These are phyloP conservation scores for Byssothecium circinans DNA, from an alignment of 2,329 filamentous ascomycete species.

Conservation along the genomic window DNA sequence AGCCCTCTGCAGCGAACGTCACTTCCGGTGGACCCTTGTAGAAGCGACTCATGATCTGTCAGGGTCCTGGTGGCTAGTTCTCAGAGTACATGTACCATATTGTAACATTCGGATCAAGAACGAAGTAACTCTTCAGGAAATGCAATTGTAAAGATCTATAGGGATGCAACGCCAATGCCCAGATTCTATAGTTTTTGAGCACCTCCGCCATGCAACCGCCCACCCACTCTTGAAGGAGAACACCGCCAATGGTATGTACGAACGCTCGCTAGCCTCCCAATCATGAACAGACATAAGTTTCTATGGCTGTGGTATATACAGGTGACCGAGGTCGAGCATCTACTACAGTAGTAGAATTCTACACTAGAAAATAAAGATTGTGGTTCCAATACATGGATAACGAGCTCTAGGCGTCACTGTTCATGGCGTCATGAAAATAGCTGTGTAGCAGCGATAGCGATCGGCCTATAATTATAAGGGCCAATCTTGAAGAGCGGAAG, in stretches of 20 bases:
- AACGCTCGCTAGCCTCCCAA: slow-evolving; percentile 14
- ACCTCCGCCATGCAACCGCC: slow-evolving; percentile 17
- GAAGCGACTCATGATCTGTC: not conserved
- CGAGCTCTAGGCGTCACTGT: slow-evolving; percentile 41
- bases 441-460: slow-evolving; percentile 6
- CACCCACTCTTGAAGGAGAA: slow-evolving; percentile 14
- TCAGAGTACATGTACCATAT: no score
- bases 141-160: slow-evolving; percentile 13
- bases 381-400: slow-evolving; percentile 17
- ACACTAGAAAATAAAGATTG: slow-evolving; percentile 23
- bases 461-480: slow-evolving; percentile 28
- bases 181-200: slow-evolving; percentile 27
- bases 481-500: slow-evolving; percentile 31
- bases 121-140: slow-evolving; percentile 15
- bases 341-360: slow-evolving; percentile 16
- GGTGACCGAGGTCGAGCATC: slow-evolving; percentile 33
- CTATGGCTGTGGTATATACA: slow-evolving; percentile 39
- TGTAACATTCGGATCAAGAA: no score
- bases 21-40: slow-evolving; percentile 1
- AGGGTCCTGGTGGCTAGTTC: slow-evolving; percentile 1
- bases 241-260: slow-evolving; percentile 23
- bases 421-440: slow-evolving; percentile 37
- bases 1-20: slow-evolving; percentile 22
- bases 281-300: slow-evolving; percentile 12
- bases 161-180: slow-evolving; percentile 21